Conservation (phyloP, 2,329 filamentous ascomycete species). For the Stylonectria norvegica region DNA sequence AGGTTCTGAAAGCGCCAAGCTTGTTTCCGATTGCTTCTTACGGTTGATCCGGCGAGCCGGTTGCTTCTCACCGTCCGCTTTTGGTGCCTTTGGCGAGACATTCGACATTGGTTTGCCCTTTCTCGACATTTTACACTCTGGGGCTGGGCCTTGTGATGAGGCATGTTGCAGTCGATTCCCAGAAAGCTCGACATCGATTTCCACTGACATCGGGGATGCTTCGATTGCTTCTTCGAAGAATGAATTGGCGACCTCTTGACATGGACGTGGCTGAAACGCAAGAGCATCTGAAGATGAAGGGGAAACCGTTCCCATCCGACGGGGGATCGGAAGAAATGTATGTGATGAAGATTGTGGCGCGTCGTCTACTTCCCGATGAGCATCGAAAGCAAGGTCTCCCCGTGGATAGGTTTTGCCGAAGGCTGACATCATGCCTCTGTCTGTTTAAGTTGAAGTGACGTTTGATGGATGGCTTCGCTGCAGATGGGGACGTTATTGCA, state of each 20-base stretch:
- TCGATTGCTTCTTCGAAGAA: slow-evolving; percentile 28
- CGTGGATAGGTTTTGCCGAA: slow-evolving; percentile 4
- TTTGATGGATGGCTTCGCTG: too few relatives aligned
- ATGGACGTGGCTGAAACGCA: slow-evolving; percentile 13
- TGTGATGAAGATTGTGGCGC: slow-evolving; percentile 18
- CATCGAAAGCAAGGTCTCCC: slow-evolving; percentile 5
- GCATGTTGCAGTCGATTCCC: slow-evolving; percentile 16
- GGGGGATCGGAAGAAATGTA: slow-evolving; percentile 19
- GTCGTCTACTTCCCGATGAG: slow-evolving; percentile 5
- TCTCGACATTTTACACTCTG: slow-evolving; percentile 2
- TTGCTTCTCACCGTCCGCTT: slow-evolving; percentile 12
- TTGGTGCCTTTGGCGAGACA: too few relatives aligned
- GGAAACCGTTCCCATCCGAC: slow-evolving; percentile 20
- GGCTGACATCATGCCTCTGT: slow-evolving; percentile 5
- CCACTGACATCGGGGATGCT: slow-evolving; percentile 16
- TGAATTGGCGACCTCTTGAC: slow-evolving; percentile 19
- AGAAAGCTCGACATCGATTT: slow-evolving; percentile 16
- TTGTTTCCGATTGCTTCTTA: slow-evolving; percentile 12
- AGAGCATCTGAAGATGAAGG: slow-evolving; percentile 17
- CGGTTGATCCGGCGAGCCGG: slow-evolving; percentile 6
- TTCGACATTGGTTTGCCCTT: too few relatives aligned
- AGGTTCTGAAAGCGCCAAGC: slow-evolving; percentile 7
- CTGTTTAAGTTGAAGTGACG: not conserved
- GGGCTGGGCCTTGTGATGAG: not conserved
- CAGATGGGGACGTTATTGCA: too few relatives aligned